Evolutionary conservation across 371 early-diverging fungal species (phyloP), one percentile per base, ranked within the genome.

Genomic region (Mortierella sp.): DNA sequence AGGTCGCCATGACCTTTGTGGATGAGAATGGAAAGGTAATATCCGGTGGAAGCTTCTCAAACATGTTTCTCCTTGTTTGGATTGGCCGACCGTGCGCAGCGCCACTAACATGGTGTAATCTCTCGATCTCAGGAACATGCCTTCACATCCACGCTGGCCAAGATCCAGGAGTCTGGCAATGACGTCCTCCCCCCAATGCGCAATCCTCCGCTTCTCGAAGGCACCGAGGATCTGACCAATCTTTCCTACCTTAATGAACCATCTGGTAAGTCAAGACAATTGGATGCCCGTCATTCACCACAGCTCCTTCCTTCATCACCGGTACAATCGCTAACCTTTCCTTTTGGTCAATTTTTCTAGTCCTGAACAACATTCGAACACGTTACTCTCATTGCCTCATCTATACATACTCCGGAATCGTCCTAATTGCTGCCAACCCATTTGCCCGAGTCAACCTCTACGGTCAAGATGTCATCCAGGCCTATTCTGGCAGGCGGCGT

Each of bases 331-430:
- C 34, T n/a, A n/a, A n/a, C n/a, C n/a, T n/a, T n/a, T n/a, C n/a
- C 29, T 27, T 49, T 17, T 49, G 44, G 34, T 10, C n/a, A n/a
- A 34, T 25, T 46, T 34, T 24, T 24, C 17, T 82, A 64, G 97
- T 98, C 4, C 85, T 97, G 62, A 91, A 96, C 81, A 96, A 94
- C 68, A 91, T 97, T 66, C 83, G 85, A 41, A 86, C 93, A 5
- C 90, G 97, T 50, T 98, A 96, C 70, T 80, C 84, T 14, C 94
- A 94, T 73, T 91, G 91, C 67, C 92, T 91, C 80, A 96, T 98
- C 62, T 99, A 99, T 80, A 99, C 99, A n/a, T 98, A 97, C 76
- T 98, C 98, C 25, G 99, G 99, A 51, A 95, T 98, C 58, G 98
- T 99, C 51, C 83, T 99, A 70, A 95, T 99, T 54, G 98, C 99